Evolutionary conservation across 768 basidiomycete genomes (phyloP), one percentile per base, ranked within the genome.

Genomic region (Lanmaoa rubissima): DNA sequence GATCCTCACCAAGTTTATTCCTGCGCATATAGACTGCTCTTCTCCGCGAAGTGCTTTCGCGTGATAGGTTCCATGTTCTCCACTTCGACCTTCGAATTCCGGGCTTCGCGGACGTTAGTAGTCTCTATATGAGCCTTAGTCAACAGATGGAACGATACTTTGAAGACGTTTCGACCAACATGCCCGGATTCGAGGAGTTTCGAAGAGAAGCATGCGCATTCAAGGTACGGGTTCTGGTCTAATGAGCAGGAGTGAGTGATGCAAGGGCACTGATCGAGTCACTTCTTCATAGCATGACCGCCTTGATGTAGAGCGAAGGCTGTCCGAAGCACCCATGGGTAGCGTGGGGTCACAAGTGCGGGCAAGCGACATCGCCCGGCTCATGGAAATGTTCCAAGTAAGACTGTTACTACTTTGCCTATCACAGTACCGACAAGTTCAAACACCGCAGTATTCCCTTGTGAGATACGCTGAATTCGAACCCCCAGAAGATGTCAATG

Each of bases 321-420:
- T 84, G 17, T 66, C 75, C 1, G 83, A 86, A 26, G 70, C 73
- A 17, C 70, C 74, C 1, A 65, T 65, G 17, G 75, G 69, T 10
- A 77, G 75, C 28, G 71, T 76, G 1, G 79, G 78, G 48, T 75
- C 77, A 42, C 75, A 74, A 53, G 79, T 93, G 54, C 84, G 81
- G 69, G 89, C 90, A 3, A 87, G 88, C 62, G 92, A 94, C 62
- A 76, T 93, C 40, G 88, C 91, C 8, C 79, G 90, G 19, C 75
- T 93, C 16, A 90, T 94, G 88, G 92, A 92, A 62, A 72, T 92
- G 3, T 91, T 92, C 65, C 91, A 92, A 74, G 88, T 82, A 57
- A 54, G 70, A 50, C 14, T 7, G 11, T 53, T 32, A 21, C 35
- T 17, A n/a, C 45, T 38, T 46, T 35, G n/a, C 35, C 4, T 21